Evolutionary conservation across 768 basidiomycete species (phyloP).

Genomic region (Lactifluus piperatus): DNA sequence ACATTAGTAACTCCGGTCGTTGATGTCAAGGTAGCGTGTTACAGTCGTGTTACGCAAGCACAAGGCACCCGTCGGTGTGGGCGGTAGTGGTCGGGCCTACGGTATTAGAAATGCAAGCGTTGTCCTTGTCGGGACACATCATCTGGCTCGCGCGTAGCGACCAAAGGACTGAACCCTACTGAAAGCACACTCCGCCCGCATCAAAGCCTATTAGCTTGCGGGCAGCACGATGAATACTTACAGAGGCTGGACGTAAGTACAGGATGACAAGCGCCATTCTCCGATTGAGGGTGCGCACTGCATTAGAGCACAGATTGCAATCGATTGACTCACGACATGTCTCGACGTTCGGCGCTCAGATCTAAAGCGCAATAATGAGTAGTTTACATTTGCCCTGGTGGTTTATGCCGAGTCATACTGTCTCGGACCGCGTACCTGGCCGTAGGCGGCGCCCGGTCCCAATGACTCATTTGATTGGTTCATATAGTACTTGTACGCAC

Average conservation of each 20-base stretch:
- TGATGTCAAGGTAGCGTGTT: conserved; percentile 1
- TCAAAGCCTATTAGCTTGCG: neutral
- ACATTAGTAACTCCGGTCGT: neutral
- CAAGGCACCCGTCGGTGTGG: conserved; percentile 13
- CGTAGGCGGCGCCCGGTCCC: too few relatives aligned
- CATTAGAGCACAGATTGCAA: neutral
- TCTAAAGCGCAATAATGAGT: neutral
- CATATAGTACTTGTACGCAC: neutral
- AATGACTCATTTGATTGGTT: neutral
- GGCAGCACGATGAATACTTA: neutral
- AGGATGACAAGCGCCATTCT: neutral
- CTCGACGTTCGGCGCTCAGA: neutral
- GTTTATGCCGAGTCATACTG: neutral
- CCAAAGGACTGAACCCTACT: neutral
- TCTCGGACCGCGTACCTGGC: too few relatives aligned
- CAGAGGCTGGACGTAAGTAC: neutral
- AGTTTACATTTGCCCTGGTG: neutral
- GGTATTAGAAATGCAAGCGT: neutral
- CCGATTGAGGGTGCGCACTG: neutral
- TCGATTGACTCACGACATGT: neutral
- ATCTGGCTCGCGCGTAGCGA: neutral
- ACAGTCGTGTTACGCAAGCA: conserved; percentile 19
- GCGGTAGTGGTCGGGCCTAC: conserved; percentile 8
- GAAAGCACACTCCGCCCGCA: neutral
- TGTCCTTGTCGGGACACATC: neutral